Conservation (phyloP, 2,329 filamentous ascomycete species). For the Pseudogymnoascus destructans region DNA sequence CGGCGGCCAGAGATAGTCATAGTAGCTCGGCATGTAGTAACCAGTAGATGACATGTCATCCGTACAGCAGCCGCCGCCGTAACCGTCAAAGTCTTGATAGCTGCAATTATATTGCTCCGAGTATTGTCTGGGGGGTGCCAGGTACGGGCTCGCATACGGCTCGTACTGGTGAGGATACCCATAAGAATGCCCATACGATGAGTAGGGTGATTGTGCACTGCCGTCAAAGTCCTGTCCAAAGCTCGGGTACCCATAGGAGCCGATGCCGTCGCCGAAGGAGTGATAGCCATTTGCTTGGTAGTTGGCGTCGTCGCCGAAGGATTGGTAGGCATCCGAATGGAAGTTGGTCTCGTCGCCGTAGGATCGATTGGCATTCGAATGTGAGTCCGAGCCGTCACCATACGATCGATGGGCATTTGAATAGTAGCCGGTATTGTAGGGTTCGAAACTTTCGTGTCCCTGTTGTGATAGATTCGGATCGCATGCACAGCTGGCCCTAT, state of each 20-base stretch:
- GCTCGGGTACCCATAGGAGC: neutral
- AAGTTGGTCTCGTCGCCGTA: neutral
- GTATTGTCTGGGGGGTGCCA: neutral
- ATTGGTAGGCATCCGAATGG: neutral
- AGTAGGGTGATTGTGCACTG: neutral
- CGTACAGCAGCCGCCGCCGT: neutral
- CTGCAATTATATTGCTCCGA: neutral
- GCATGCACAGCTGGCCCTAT: neutral
- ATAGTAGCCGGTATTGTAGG: neutral
- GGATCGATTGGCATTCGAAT: neutral
- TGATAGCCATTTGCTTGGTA: neutral
- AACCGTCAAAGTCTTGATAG: neutral
- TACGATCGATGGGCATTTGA: neutral
- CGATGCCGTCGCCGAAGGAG: neutral
- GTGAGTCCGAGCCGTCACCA: neutral
- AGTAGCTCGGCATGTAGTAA: neutral
- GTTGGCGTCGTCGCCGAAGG: neutral
- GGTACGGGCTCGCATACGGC: neutral
- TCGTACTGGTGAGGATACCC: neutral
- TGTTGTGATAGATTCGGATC: neutral
- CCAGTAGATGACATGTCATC: neutral
- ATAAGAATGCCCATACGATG: neutral
- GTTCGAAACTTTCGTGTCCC: neutral
- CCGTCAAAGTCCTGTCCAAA: neutral
- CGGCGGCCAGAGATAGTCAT: neutral